Evolutionary conservation across 1,139 yeast genomes (phyloP).

Genomic region (Kodamaea anthophila): DNA sequence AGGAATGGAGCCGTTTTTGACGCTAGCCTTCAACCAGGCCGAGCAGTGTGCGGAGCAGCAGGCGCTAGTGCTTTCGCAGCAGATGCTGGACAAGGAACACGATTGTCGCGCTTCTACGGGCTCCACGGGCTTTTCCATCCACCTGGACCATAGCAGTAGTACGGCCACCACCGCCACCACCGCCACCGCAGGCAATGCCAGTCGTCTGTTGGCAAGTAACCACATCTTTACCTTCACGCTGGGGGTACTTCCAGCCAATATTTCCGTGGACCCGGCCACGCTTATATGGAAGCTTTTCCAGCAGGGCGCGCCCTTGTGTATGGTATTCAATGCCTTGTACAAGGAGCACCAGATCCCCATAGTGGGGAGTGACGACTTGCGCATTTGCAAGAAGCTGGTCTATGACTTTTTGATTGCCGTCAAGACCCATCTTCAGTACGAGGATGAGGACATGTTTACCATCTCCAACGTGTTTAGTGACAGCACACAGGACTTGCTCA

Average conservation of each 20-base stretch:
- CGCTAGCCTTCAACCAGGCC: constrained; percentile 48
- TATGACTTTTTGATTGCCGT: constrained; percentile 89
- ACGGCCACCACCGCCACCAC: constrained; percentile 10
- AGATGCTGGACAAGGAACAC: constrained; percentile 12
- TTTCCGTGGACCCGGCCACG: constrained; percentile 85
- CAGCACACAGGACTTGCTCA: constrained; percentile 69
- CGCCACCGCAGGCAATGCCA: constrained; percentile 6
- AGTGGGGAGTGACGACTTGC: constrained; percentile 68
- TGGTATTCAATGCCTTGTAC: constrained; percentile 60
- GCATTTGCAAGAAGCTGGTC: constrained; percentile 82
- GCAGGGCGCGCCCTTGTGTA: constrained; percentile 88
- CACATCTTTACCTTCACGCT: constrained; percentile 60
- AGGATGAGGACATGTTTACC: constrained; percentile 75
- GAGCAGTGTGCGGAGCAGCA: constrained; percentile 69
- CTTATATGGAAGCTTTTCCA: constrained; percentile 84
- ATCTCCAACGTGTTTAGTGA: constrained; percentile 86
- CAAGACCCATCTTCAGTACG: constrained; percentile 64
- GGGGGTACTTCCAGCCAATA: constrained; percentile 68
- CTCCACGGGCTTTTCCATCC: constrained; percentile 20
- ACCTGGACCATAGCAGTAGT: constrained; percentile 17
- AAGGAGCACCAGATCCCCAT: constrained; percentile 38
- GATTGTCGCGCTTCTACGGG: constrained; percentile 28
- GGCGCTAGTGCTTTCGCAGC: constrained; percentile 52
- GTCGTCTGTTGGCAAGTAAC: constrained; percentile 15
- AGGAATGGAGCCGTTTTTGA: constrained; percentile 67